A percentile compares a stretch with the other conserved stretches of the same genome.
phyloP scores from a whole-genome alignment of 495 filamentous ascomycete species.

The Trichoderma reesei region DNA sequence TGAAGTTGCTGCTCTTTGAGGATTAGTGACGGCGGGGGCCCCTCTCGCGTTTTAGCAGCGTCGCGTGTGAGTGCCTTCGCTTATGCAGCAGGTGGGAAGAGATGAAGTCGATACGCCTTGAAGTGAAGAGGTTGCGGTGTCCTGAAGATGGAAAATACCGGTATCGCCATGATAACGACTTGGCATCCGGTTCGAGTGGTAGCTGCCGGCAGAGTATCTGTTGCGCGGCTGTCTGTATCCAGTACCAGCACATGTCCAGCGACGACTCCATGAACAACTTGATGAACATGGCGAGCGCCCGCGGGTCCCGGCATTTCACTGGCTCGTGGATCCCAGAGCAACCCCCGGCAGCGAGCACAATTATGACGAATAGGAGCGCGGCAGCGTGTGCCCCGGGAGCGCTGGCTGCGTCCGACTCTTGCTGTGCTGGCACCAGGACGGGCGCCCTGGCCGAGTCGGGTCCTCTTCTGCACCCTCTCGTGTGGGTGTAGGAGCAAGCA shows the following conservation, averaged over 20 bases:
- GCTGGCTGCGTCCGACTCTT: neutral
- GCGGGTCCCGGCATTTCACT: conserved; percentile 3
- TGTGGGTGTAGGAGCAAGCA: no score
- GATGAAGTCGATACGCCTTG: neutral
- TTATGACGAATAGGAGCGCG: neutral
- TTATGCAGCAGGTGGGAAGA: neutral
- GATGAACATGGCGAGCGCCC: neutral
- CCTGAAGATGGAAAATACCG: neutral
- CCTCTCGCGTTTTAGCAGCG: neutral
- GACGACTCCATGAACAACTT: no score
- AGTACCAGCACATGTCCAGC: neutral
- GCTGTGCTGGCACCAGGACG: conserved; percentile 3
- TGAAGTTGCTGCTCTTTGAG: neutral
- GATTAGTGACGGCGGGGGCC: neutral
- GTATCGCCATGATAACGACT: no score
- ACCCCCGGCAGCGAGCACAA: neutral
- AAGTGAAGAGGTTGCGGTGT: neutral
- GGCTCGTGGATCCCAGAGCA: neutral
- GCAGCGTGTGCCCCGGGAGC: neutral
- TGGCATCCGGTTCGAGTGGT: no score
- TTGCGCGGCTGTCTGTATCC: neutral
- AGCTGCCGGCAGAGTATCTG: no score
- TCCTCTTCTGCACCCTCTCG: neutral
- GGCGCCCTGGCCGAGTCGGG: neutral
- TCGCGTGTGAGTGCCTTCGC: conserved; percentile 6